phyloP scores from a whole-genome alignment of 108 stramenopile genomes.

The Aurantiochytrium sp. region DNA sequence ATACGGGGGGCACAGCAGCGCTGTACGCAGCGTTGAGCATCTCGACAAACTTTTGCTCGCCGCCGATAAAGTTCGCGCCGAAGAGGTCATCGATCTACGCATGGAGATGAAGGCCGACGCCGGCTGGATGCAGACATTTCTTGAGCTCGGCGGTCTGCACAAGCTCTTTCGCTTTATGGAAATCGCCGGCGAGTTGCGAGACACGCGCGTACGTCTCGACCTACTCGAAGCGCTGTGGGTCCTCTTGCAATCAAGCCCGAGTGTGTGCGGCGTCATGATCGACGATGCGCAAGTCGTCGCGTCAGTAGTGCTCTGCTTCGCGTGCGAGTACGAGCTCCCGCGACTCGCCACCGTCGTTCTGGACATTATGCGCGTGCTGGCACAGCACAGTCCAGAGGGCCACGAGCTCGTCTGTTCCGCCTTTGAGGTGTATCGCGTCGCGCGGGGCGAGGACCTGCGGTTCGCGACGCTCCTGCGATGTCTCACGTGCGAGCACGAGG shows the following conservation, averaged over 20 bases:
- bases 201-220: neutral
- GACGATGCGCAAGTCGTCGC: neutral
- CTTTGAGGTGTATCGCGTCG: constrained; percentile 17
- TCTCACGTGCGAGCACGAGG: constrained; percentile 7
- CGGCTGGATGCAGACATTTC: neutral
- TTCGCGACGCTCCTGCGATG: neutral
- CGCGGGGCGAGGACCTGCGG: neutral
- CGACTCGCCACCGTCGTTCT: neutral
- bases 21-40: neutral
- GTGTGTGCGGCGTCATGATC: neutral
- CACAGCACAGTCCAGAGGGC: neutral
- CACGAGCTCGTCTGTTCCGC: neutral
- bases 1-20: neutral
- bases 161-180: neutral
- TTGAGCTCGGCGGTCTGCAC: constrained; percentile 21
- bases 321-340: neutral
- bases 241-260: neutral
- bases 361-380: neutral
- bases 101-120: neutral
- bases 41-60: constrained; percentile 10
- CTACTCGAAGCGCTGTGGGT: neutral
- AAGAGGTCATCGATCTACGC: neutral
- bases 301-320: neutral
- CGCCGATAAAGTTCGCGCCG: neutral
- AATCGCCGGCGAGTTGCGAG: neutral